Base-by-base conservation (phyloP, 805 yeast species). In the Torulaspora quercuum region DNA sequence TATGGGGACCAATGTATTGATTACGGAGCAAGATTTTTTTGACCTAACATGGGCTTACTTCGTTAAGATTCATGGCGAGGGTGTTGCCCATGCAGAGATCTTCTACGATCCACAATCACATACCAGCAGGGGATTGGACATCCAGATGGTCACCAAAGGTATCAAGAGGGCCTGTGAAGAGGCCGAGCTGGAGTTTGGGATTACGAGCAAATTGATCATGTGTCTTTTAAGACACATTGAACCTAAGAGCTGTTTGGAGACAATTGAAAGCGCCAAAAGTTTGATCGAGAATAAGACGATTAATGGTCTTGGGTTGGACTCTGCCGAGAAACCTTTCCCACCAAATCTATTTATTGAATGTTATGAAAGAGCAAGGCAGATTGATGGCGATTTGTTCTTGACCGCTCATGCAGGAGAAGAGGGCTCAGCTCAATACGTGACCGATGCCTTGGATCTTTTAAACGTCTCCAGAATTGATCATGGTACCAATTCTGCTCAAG, bases 391-490 rank as follows among this genome's bases (percentile, higher is more conserved):
- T 15, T 71, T 80, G 37, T 72, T 76, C 25, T 67, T 82, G 37
- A 85, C 94, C 23, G 90, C 95, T 2, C 95, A 85, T 53, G 94
- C 92, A 2, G 95, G 95, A 51, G 95, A 85, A 63, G 94, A 85
- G 65, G 94, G 90, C 35, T 85, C 81, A 45, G 78, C 86, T 26
- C 71, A 75, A n/a, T 82, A 67, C 48, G 83, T 84, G 17, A 41
- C 63, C 7, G 70, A 69, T 35, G 65, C 92, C 2, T 63, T 84
- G 43, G 80, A 81, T 49, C 39, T 68, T 30, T 69, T 82, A 40
- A 68, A 75, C 1, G 84, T 75, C 16, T 69, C 78, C 21, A 73
- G 95, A 60, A 80, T 85, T 38, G 95, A 85, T 54, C 95, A 85
- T 54, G 94, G 94, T 37, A 75, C 83, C 46, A 77, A 80, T 53